These are phyloP conservation scores for Cardamine chenopodiifolia DNA, from an alignment of 345 rosid species.

Conservation along the genomic window DNA sequence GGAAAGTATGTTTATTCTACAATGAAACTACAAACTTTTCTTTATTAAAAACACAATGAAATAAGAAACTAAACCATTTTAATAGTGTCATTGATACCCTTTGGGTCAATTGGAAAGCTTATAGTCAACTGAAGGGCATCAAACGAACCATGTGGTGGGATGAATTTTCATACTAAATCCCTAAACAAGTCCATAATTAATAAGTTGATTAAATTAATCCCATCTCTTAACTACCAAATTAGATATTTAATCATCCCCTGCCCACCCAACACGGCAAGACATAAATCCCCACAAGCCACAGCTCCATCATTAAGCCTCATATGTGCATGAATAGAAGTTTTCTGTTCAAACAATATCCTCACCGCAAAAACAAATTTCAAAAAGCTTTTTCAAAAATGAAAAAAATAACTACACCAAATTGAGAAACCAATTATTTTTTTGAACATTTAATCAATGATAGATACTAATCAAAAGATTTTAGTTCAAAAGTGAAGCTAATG, in stretches of 20 bases:
- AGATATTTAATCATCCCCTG: slow-evolving; percentile 10
- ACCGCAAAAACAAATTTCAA: slow-evolving; percentile 16
- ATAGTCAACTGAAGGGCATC: slow-evolving; percentile 6
- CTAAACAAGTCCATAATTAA: background rate
- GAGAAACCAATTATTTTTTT: background rate
- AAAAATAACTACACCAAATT: background rate
- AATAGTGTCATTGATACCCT: background rate
- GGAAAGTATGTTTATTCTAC: background rate
- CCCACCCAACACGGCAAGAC: slow-evolving; percentile 26
- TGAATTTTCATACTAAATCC: slow-evolving; percentile 6
- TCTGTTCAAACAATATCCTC: slow-evolving; percentile 35
- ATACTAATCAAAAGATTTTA: slow-evolving; percentile 30
- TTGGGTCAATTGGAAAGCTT: slow-evolving; percentile 16
- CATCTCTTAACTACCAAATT: slow-evolving; percentile 6
- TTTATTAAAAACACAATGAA: slow-evolving; percentile 12
- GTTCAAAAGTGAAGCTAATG: slow-evolving; percentile 27
- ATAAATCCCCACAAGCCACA: slow-evolving; percentile 36
- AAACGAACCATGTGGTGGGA: slow-evolving; percentile 23
- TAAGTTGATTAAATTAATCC: background rate
- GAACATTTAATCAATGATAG: slow-evolving; percentile 31
- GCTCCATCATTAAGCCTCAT: slow-evolving; percentile 34
- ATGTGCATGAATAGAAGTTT: slow-evolving; percentile 40
- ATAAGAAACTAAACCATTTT: background rate
- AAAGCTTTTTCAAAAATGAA: background rate
- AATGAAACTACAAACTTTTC: background rate